These are phyloP conservation scores for Akanthomyces uredinophilus DNA, from an alignment of 2,329 filamentous ascomycete species.

Conservation along the genomic window DNA sequence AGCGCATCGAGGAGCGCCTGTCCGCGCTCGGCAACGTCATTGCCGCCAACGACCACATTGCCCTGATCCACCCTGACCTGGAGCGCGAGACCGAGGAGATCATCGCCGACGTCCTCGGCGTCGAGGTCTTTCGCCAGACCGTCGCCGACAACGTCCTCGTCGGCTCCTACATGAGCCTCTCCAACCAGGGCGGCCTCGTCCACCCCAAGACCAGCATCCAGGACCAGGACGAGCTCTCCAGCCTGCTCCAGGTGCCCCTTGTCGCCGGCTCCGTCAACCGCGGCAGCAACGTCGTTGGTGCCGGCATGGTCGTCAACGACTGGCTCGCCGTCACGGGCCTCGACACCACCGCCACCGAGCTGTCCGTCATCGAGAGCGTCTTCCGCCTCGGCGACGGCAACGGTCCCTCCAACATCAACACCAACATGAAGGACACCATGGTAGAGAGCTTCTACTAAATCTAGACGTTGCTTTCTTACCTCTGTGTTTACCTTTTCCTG, in stretches of 20 bases:
- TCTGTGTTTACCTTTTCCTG: constrained; percentile 10
- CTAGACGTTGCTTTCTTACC: not conserved
- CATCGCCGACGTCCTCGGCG: constrained; percentile 86
- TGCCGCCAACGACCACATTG: constrained; percentile 93
- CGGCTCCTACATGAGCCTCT: constrained; percentile 92
- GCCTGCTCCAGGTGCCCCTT: constrained; percentile 87
- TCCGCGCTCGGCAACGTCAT: constrained; percentile 97
- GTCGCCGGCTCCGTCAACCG: constrained; percentile 93
- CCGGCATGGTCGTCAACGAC: constrained; percentile 60
- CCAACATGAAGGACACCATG: constrained; percentile 91
- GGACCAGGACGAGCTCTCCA: constrained; percentile 95
- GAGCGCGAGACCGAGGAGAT: constrained; percentile 99
- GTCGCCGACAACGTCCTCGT: constrained; percentile 96
- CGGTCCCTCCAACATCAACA: constrained; percentile 72
- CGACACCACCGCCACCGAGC: constrained; percentile 93
- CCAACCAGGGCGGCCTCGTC: constrained; percentile 93
- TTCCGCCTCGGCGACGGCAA: constrained; percentile 89
- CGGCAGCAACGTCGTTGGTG: constrained; percentile 90
- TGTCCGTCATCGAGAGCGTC: constrained; percentile 93
- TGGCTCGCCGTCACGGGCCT: constrained; percentile 93
- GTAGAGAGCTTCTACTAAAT: constrained; percentile 97
- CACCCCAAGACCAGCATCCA: constrained; percentile 96
- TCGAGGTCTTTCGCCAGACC: constrained; percentile 89
- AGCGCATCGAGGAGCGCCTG: constrained; percentile 94
- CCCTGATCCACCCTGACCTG: constrained; percentile 90